These are phyloP conservation scores for Cornus suecica DNA, from an alignment of 148 eudicot genomes.

Conservation along the genomic window DNA sequence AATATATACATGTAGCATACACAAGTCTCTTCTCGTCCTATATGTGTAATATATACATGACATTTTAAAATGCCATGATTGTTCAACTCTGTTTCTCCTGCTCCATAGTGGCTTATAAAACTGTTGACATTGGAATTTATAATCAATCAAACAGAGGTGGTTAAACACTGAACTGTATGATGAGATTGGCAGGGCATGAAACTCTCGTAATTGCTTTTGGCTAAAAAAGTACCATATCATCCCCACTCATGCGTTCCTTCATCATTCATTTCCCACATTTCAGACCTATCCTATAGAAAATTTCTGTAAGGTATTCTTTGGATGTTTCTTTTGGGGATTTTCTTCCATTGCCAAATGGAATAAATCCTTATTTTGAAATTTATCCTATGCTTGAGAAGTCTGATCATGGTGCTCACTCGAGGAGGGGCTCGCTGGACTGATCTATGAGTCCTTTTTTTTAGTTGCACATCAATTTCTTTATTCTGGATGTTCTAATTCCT, in stretches of 20 bases:
- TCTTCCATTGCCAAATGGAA: neutral
- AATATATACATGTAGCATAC: no score
- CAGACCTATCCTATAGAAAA: neutral
- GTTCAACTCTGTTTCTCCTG: neutral
- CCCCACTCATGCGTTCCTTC: neutral
- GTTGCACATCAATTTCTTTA: neutral
- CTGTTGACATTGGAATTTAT: neutral
- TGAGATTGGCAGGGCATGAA: neutral
- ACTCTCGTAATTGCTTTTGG: neutral
- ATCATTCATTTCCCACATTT: neutral
- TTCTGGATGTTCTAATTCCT: neutral
- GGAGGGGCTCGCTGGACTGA: neutral
- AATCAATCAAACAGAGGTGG: neutral
- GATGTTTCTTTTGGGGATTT: neutral
- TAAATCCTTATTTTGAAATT: neutral
- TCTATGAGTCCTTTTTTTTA: neutral
- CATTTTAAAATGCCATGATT: neutral
- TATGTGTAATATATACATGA: no score
- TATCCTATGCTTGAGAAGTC: neutral
- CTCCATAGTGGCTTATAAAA: neutral
- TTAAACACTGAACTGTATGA: neutral
- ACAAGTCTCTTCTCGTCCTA: neutral
- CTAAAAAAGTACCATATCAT: no score
- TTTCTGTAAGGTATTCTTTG: neutral
- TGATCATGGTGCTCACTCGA: neutral